These are phyloP conservation scores for Cadophora malorum DNA, from an alignment of 2,329 filamentous ascomycete species.

Conservation along the genomic window DNA sequence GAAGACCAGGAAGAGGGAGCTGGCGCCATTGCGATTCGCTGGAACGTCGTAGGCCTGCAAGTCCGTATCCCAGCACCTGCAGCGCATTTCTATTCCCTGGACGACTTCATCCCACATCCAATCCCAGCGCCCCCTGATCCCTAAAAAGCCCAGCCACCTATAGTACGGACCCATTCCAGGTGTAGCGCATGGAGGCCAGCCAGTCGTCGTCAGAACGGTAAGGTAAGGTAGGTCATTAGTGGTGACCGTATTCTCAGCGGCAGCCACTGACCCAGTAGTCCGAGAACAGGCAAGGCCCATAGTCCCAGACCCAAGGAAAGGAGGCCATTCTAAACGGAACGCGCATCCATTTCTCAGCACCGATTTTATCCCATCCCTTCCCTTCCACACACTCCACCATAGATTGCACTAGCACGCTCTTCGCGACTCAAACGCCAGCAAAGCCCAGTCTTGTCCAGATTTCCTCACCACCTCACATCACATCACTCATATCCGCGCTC, in stretches of 20 bases:
- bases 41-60: conserved; percentile 12
- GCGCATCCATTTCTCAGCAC: conserved; percentile 37
- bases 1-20: conserved; percentile 8
- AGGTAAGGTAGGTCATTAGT: background rate
- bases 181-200: background rate
- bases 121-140: conserved; percentile 12
- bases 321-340: conserved; percentile 34
- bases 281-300: conserved; percentile 31
- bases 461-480: conserved; percentile 23
- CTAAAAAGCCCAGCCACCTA: conserved; percentile 15
- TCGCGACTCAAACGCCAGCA: conserved; percentile 30
- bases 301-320: conserved; percentile 14
- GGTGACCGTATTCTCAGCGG: conserved; percentile 2
- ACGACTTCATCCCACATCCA: background rate
- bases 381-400: conserved; percentile 29
- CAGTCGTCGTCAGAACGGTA: background rate
- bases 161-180: background rate
- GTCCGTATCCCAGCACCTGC: conserved; percentile 21
- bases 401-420: conserved; percentile 27
- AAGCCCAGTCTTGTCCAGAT: conserved; percentile 19
- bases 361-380: conserved; percentile 1
- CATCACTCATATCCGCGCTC: conserved; percentile 3
- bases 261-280: conserved; percentile 10
- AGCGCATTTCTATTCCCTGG: background rate
- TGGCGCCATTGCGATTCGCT: conserved; percentile 28